Conservation (phyloP, 2,329 filamentous ascomycete genomes). For the Pseudogymnoascus verrucosus region DNA sequence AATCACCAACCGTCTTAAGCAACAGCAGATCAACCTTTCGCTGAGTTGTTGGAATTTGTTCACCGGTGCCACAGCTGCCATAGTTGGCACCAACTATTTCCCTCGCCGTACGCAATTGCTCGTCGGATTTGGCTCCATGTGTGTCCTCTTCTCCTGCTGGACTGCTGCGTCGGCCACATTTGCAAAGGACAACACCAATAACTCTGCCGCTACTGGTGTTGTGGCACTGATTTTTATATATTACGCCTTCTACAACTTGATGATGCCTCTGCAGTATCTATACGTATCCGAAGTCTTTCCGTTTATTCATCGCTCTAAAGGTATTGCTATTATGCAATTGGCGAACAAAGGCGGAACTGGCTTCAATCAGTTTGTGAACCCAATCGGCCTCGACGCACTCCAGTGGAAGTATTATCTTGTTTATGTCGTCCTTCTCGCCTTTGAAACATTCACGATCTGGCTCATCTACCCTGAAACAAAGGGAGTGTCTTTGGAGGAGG, state of each 20-base stretch:
- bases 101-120: not conserved
- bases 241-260: slow-evolving; percentile 8
- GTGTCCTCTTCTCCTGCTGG: not conserved
- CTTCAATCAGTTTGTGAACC: slow-evolving; percentile 37
- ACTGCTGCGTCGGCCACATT: slow-evolving; percentile 1
- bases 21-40: slow-evolving; percentile 15
- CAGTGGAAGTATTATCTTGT: slow-evolving; percentile 34
- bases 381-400: slow-evolving; percentile 29
- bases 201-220: not conserved
- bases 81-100: not conserved
- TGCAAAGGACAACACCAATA: not conserved
- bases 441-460: slow-evolving; percentile 28
- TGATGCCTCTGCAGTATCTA: slow-evolving; percentile 1
- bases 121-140: not conserved
- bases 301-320: not conserved
- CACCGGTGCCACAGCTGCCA: not conserved
- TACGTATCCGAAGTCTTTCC: slow-evolving; percentile 1
- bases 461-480: slow-evolving; percentile 25
- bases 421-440: slow-evolving; percentile 27
- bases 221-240: slow-evolving; percentile 9
- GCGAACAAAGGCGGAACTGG: slow-evolving; percentile 1
- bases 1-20: slow-evolving; percentile 27
- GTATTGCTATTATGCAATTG: slow-evolving; percentile 19
- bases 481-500: slow-evolving; percentile 12
- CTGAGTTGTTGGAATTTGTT: not conserved